Evolutionary conservation across 345 rosid genomes (phyloP).

Genomic region (Gossypium arboreum): DNA sequence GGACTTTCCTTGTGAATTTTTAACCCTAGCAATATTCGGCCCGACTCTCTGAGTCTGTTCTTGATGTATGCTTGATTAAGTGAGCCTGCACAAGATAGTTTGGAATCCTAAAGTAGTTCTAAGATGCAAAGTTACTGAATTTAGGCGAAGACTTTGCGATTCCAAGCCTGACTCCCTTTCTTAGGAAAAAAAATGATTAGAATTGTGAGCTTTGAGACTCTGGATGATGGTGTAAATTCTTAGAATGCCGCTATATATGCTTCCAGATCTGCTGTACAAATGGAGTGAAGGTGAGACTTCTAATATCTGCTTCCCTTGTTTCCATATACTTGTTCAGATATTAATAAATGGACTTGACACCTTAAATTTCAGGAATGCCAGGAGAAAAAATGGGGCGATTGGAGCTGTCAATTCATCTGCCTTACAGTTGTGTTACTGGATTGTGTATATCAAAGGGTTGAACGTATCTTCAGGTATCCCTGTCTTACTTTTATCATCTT

Average conservation of each 20-base stretch:
- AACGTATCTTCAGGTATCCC: slow-evolving; percentile 27
- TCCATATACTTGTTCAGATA: background rate
- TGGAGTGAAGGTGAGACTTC: slow-evolving; percentile 7
- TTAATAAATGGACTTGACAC: background rate
- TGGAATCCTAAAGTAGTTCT: slow-evolving; percentile 9
- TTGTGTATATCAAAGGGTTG: slow-evolving; percentile 17
- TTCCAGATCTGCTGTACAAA: slow-evolving; percentile 13
- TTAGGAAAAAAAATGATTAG: background rate
- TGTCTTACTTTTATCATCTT: background rate
- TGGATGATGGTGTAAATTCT: slow-evolving; percentile 10
- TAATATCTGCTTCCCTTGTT: background rate
- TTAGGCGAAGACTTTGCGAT: background rate
- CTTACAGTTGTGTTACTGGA: slow-evolving; percentile 9
- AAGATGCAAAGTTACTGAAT: slow-evolving; percentile 1
- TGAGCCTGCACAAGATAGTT: slow-evolving; percentile 7
- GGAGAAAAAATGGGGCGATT: background rate
- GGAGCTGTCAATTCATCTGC: slow-evolving; percentile 8
- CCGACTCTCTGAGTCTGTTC: background rate
- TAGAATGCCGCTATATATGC: slow-evolving; percentile 7
- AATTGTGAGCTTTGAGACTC: slow-evolving; percentile 5
- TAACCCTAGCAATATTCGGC: slow-evolving; percentile 14
- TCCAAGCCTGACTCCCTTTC: background rate
- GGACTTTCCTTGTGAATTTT: slow-evolving; percentile 5
- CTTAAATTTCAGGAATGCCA: slow-evolving; percentile 15
- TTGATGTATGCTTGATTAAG: slow-evolving; percentile 9